These are phyloP conservation scores for Tylopilus sp. DNA, from an alignment of 768 basidiomycete species.

Conservation along the genomic window DNA sequence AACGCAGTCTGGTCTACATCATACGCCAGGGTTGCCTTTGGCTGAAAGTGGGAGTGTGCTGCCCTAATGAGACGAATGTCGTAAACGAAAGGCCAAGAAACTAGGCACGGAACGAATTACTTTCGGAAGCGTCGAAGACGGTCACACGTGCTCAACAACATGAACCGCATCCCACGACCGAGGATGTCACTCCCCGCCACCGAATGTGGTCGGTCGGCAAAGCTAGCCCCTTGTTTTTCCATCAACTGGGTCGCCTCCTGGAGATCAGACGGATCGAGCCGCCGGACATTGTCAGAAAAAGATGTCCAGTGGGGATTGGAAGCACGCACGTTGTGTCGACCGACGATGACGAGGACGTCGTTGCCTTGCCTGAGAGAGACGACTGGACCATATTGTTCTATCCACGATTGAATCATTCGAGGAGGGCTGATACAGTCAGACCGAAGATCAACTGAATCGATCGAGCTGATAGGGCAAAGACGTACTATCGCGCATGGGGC, in stretches of 20 bases:
- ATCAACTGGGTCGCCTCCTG: constrained; percentile 50
- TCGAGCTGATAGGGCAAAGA: not conserved
- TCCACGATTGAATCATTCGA: constrained; percentile 21
- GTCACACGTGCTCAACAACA: constrained; percentile 52
- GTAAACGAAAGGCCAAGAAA: not conserved
- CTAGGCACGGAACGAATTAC: constrained; percentile 21
- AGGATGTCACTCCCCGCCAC: constrained; percentile 57
- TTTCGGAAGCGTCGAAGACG: constrained; percentile 55
- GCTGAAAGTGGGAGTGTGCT: constrained; percentile 51
- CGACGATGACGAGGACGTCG: constrained; percentile 26
- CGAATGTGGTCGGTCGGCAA: constrained; percentile 48
- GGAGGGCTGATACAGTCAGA: constrained; percentile 10
- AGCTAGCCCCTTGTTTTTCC: constrained; percentile 54
- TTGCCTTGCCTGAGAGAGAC: constrained; percentile 23
- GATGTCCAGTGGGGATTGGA: not conserved
- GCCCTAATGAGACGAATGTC: constrained; percentile 35
- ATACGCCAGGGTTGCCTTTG: constrained; percentile 44
- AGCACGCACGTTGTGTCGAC: constrained; percentile 18
- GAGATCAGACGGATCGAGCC: not conserved
- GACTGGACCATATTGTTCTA: constrained; percentile 26
- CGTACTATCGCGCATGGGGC: constrained; percentile 20
- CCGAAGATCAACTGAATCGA: not conserved
- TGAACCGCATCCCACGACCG: constrained; percentile 54
- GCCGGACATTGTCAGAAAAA: not conserved
- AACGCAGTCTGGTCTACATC: constrained; percentile 42